Evolutionary conservation across 2,329 filamentous ascomycete species (phyloP), one percentile per base, ranked within the genome.

Genomic region (Venturiaceae sp.): DNA sequence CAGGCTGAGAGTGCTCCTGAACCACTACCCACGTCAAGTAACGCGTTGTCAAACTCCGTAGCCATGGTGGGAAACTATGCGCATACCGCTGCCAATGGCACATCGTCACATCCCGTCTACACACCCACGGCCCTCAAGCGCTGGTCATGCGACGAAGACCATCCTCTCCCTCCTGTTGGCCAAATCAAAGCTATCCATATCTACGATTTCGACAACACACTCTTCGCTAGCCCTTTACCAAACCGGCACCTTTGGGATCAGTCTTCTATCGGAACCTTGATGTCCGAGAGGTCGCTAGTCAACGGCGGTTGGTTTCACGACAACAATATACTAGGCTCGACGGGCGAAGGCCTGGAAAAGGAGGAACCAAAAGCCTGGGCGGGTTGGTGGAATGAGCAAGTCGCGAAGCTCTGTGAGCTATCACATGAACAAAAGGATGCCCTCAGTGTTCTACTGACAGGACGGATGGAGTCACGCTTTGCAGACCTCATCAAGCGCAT

Each of bases 261-360:
- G 1, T 77, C 80, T 33, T 92, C 90, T 0, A 83, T 95, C 54
- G 90, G 90, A 53, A 80, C 85, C 61, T 78, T 99, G 11, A 84
- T 88, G 61, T 85, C 80, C 52, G 85, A 88, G 63, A 88, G 95
- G 63, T 79, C 82, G 56, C 89, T 97, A 65, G 76, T 84, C 62
- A 88, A 87, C 64, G 92, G 92, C 63, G 91, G 92, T 62, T 99
- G 94, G 94, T 99, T 94, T 94, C 94, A 99, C 72, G 92, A 97
- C 68, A 82, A 84, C 46, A 84, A 83, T 62, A 92, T 99, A 62
- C 83, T 99, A 26, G 84, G 87, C 11, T 86, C 92, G 1, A 96
- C 91, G 1, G 94, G 94, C 56, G 82, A 90, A 59, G 94, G 94
- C 16, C 70, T 86, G 5, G 89, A 90, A 55, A 83, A 82, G 59